Evolutionary conservation across 768 basidiomycete species (phyloP), one percentile per base, ranked within the genome.

Genomic region (Suillus variegatus): DNA sequence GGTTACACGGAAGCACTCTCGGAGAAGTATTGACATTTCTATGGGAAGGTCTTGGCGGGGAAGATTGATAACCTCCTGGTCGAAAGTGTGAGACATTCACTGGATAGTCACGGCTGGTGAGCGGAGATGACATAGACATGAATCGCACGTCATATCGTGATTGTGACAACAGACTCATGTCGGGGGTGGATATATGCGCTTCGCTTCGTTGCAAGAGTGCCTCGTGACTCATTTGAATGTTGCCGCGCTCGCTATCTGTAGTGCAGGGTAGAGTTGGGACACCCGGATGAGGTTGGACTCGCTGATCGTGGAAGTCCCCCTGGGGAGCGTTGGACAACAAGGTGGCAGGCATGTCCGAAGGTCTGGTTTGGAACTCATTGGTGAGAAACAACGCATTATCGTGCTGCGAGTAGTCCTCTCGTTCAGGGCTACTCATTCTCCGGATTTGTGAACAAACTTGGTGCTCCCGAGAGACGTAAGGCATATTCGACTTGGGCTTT

Each of bases 391-490:
- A 28, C 6, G 10, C 12, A 38, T 40, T 52, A 10, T 41, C 25
- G 25, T 47, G 41, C 18, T 25, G 20, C 40, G 4, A 32, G 22
- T 55, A 47, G 22, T 22, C 32, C 14, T 38, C 52, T 20, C 20
- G 40, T 32, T 57, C 55, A 28, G 43, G 20, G 8, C 36, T 52
- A 25, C 18, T 7, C 10, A 20, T 43, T 20, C 36, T 1, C 43
- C 4, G 68, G 38, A 25, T 75, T 67, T n/a, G 74, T 72, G 60
- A 68, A 71, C 25, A 64, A 60, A 10, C 61, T 44, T 57, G 74
- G 68, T 22, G 69, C 69, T 40, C 66, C 64, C 49, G 73, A 74
- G 10, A 68, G 69, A 55, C 72, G 65, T 14, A 16, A 13, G 28
- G n/a, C 64, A 70, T 13, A 16, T 60, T n/a, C 46, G 54, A 52